A percentile compares a stretch with the other conserved stretches of the same genome.
These are phyloP conservation scores for Aspergillus quadrilineatus DNA, from an alignment of 2,329 filamentous ascomycete species.

Conservation along the genomic window DNA sequence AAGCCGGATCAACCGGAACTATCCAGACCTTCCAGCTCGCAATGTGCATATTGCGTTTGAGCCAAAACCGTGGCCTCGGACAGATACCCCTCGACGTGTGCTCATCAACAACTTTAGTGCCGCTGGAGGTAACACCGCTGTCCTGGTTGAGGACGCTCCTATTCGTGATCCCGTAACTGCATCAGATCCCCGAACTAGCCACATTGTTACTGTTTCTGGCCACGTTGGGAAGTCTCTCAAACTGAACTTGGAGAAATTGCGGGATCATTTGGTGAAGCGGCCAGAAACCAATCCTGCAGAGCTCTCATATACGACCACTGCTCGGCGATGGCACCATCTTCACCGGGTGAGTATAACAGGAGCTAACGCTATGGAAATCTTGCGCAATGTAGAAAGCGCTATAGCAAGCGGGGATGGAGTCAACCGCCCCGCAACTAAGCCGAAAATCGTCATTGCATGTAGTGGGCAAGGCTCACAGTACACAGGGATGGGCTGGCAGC, in stretches of 20 bases:
- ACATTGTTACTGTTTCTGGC: slow-evolving; percentile 60
- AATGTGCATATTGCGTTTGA: slow-evolving; percentile 50
- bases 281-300: slow-evolving; percentile 37
- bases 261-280: slow-evolving; percentile 55
- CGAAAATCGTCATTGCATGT: neutral
- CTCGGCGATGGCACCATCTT: slow-evolving; percentile 48
- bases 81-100: slow-evolving; percentile 25
- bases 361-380: slow-evolving; percentile 13
- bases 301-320: slow-evolving; percentile 67
- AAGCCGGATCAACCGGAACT: slow-evolving; percentile 44
- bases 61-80: slow-evolving; percentile 37
- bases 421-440: neutral
- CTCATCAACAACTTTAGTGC: slow-evolving; percentile 69
- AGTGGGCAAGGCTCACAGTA: slow-evolving; percentile 2
- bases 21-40: slow-evolving; percentile 45
- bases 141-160: slow-evolving; percentile 64
- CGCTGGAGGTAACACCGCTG: slow-evolving; percentile 67
- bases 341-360: slow-evolving; percentile 26
- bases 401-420: neutral
- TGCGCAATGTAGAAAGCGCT: slow-evolving; percentile 18
- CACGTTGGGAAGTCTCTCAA: slow-evolving; percentile 40
- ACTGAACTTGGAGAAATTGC: slow-evolving; percentile 57
- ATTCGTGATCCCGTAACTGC: slow-evolving; percentile 19
- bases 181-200: slow-evolving; percentile 53
- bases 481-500: slow-evolving; percentile 31